Percentiles rank a stretch among this genome's conserved stretches.
Conservation (phyloP, 2,329 filamentous ascomycete species). For the Bipolaris sorokiniana region DNA sequence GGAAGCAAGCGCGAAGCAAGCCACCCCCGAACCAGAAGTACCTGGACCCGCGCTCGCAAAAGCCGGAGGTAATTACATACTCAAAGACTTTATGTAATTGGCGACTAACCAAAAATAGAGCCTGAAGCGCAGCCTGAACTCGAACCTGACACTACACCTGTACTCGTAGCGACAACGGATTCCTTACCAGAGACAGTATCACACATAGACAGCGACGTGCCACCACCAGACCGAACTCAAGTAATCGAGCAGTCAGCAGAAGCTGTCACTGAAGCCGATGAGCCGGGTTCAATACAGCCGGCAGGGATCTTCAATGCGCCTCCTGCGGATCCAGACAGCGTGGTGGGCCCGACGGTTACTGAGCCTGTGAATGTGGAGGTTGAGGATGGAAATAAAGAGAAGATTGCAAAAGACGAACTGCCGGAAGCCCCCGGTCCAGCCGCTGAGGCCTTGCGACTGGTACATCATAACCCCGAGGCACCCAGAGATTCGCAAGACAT, state of each 20-base stretch:
- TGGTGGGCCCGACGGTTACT: constrained; percentile 26
- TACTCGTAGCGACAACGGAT: constrained; percentile 26
- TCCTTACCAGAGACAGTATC: constrained; percentile 27
- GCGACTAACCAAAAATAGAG: constrained; percentile 19
- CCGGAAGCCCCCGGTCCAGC: constrained; percentile 32
- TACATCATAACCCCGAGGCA: constrained; percentile 11
- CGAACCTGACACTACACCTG: constrained; percentile 11
- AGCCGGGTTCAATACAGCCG: constrained; percentile 26
- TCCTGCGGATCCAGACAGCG: constrained; percentile 24
- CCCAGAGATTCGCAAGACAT: constrained; percentile 8
- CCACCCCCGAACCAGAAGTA: constrained; percentile 1
- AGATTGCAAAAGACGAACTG: constrained; percentile 15
- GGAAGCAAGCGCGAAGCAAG: constrained; percentile 8
- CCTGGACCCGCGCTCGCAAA: constrained; percentile 26
- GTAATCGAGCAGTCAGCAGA: constrained; percentile 23
- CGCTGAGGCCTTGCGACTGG: constrained; percentile 29
- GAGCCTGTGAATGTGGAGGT: constrained; percentile 25
- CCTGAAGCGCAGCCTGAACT: constrained; percentile 7
- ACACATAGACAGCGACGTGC: constrained; percentile 29
- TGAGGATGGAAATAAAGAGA: constrained; percentile 10
- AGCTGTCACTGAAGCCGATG: constrained; percentile 23
- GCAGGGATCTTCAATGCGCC: constrained; percentile 22
- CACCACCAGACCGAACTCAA: constrained; percentile 21
- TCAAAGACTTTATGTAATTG: too few relatives aligned
- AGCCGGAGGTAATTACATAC: constrained; percentile 28